phyloP scores from a whole-genome alignment of 345 rosid genomes.

The Triadica sebifera region DNA sequence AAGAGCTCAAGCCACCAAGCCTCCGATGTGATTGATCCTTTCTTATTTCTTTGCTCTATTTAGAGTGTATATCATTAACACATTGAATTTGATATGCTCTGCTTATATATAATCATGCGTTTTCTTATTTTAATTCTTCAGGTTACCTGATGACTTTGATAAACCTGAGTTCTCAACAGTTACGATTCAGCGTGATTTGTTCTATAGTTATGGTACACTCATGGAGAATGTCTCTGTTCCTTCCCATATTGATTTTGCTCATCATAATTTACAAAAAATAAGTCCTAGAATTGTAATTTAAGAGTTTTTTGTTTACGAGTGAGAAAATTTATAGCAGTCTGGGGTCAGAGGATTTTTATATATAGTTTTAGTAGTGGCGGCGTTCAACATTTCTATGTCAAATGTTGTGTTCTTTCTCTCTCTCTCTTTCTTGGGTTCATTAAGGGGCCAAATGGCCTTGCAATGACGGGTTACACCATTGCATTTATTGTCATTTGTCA shows the following conservation, averaged over 20 bases:
- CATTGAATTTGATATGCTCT: background rate
- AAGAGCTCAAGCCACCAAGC: conserved; percentile 70
- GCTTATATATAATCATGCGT: conserved; percentile 1
- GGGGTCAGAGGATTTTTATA: background rate
- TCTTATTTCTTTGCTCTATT: conserved; percentile 3
- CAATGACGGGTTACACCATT: background rate
- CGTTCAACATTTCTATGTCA: background rate
- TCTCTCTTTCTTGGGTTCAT: too few relatives aligned
- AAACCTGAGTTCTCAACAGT: conserved; percentile 85
- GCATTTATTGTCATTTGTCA: background rate
- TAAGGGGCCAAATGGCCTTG: background rate
- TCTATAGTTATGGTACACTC: conserved; percentile 88
- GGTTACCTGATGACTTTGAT: conserved; percentile 90
- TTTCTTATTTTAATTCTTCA: conserved; percentile 25
- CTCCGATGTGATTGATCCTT: conserved; percentile 52
- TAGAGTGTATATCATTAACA: background rate
- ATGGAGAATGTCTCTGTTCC: conserved; percentile 99
- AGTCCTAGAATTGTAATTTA: conserved; percentile 1
- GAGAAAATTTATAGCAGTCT: background rate
- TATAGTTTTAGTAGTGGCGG: background rate
- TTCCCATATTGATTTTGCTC: conserved; percentile 93
- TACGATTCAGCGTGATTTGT: conserved; percentile 87
- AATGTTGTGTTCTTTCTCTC: too few relatives aligned
- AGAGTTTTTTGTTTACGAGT: background rate
- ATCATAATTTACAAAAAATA: conserved; percentile 68